These are phyloP conservation scores for Phaeosphaeriaceae sp. DNA, from an alignment of 2,329 filamentous ascomycete genomes.

Conservation along the genomic window DNA sequence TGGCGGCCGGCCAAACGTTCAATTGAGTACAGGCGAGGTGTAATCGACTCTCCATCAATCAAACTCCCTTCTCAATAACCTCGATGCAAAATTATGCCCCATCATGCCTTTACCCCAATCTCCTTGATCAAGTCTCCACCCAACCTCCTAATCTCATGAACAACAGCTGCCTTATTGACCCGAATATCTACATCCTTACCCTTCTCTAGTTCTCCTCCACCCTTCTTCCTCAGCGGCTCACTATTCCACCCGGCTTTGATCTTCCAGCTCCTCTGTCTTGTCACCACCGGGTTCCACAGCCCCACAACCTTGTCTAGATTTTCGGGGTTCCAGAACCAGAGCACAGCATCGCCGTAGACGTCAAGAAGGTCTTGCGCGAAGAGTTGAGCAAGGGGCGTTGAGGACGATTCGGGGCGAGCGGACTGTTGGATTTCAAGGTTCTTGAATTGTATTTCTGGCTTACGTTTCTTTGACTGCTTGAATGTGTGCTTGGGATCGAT, in stretches of 20 bases:
- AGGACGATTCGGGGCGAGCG: constrained; percentile 42
- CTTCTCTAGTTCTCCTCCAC: constrained; percentile 41
- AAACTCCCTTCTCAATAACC: no score
- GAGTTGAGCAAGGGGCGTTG: constrained; percentile 65
- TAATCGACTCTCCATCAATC: no score
- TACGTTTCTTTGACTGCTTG: constrained; percentile 34
- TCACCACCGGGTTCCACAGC: constrained; percentile 67
- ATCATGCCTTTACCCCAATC: constrained; percentile 30
- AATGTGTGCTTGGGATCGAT: constrained; percentile 63
- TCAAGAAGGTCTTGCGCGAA: constrained; percentile 72
- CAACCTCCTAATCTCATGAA: constrained; percentile 73
- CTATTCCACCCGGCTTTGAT: constrained; percentile 74
- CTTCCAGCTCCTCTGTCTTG: constrained; percentile 66
- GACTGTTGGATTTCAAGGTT: constrained; percentile 70
- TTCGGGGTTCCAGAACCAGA: constrained; percentile 78
- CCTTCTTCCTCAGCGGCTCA: constrained; percentile 54
- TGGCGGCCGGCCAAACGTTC: no score
- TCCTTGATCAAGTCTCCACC: constrained; percentile 64
- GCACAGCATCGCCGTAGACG: constrained; percentile 70
- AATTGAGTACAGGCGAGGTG: no score
- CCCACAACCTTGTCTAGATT: constrained; percentile 66
- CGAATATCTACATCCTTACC: constrained; percentile 59
- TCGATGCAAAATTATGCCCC: no score
- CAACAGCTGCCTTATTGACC: constrained; percentile 70
- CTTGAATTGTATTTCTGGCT: constrained; percentile 68